Evolutionary conservation across 2,329 filamentous ascomycete genomes (phyloP), one percentile per base, ranked within the genome.

Genomic region (Fusarium penzigii): DNA sequence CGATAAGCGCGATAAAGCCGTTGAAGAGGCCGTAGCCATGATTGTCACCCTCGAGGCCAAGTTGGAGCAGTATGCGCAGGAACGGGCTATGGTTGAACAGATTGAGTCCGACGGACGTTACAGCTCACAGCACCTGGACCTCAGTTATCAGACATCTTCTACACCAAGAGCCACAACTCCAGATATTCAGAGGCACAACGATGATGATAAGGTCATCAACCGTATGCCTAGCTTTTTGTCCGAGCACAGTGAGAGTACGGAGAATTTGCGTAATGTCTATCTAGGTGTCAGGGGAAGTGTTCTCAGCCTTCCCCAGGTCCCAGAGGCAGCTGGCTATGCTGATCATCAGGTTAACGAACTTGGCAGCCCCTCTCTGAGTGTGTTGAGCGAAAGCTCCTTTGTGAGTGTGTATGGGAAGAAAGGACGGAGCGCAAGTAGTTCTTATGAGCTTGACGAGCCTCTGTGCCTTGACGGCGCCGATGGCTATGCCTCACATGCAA

Each of bases 1-100:
- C 48, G 83, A 88, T 57, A 85, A 85, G 70, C 78, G 86, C 16
- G 87, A 90, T 68, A 84, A 84, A 64, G 87, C 87, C 5, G 77
- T 90, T 2, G 83, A 86, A 55, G 86, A 90, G 63, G 87, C 87
- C 4, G 85, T 89, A 6, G 76, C 79, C 29, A 84, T 89, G 74
- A 90, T 90, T 57, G 80, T 87, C 46, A 75, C 75, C 20, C 72
- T 89, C 14, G 87, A 90, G 65, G 79, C 82, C 6, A 78, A 78
- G 55, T 68, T 86, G 1, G 80, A 84, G 29, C 75, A 78, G 50
- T 69, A 85, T 29, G 64, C 79, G 12, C 71, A 72, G 44, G 83
- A 86, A 59, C 75, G 80, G 29, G 74, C 78, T 52, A 79, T 81
- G 69, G 77, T 81, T 9, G 75, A 76, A 34, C 75, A 74, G 32